Conservation (phyloP, 2,329 filamentous ascomycete species). For the Didymella pomorum region DNA sequence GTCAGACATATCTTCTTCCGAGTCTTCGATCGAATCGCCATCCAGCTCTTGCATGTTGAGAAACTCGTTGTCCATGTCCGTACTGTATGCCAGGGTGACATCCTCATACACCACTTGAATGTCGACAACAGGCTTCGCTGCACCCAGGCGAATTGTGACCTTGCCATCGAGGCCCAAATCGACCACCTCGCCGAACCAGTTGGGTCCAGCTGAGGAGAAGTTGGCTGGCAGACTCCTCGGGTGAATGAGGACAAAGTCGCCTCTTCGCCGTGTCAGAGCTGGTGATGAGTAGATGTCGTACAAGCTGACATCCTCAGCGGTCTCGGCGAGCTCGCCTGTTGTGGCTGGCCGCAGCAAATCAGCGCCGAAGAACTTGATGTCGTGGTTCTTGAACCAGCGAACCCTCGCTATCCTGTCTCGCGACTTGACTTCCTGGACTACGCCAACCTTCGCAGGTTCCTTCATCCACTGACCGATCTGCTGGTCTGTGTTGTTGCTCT, state of each 20-base stretch:
- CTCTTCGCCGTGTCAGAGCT: conserved; percentile 58
- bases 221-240: conserved; percentile 27
- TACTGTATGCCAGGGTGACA: conserved; percentile 58
- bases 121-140: conserved; percentile 58
- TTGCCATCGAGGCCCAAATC: conserved; percentile 62
- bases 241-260: conserved; percentile 63
- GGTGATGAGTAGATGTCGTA: conserved; percentile 64
- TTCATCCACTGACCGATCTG: conserved; percentile 42
- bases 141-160: conserved; percentile 63
- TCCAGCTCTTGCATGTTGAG: conserved; percentile 37
- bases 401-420: conserved; percentile 65
- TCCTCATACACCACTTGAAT: conserved; percentile 59
- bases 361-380: conserved; percentile 43
- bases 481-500: conserved; percentile 9
- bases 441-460: conserved; percentile 60
- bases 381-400: conserved; percentile 59
- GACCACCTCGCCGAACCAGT: conserved; percentile 67
- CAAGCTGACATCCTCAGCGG: conserved; percentile 62
- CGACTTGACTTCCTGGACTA: conserved; percentile 65
- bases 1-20: conserved; percentile 43
- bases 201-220: conserved; percentile 32
- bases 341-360: conserved; percentile 54
- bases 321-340: conserved; percentile 54
- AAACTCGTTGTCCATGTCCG: conserved; percentile 50
- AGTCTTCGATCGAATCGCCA: conserved; percentile 42